Evolutionary conservation across 2,329 filamentous ascomycete genomes (phyloP), one percentile per base, ranked within the genome.

Genomic region (Dactylellina drechsleri): DNA sequence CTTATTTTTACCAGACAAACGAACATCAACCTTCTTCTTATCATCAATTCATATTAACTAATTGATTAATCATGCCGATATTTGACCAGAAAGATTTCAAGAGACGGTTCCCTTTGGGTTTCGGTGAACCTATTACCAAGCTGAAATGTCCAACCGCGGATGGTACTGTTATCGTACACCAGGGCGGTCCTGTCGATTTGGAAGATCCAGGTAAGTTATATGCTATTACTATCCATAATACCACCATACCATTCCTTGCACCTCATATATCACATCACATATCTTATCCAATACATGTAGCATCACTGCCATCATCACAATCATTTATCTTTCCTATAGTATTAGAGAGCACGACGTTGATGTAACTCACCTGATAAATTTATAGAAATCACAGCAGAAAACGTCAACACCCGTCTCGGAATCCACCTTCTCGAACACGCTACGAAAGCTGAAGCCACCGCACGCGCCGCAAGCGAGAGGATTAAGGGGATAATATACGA

Each of bases 401-500:
- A 70, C 36, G 66, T 70, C 49, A 12, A 59, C 10, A 26, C 20
- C 5, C 57, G 18, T 1, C 67, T 72, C 16, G 56, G 43, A 8
- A 57, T 73, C 6, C 10, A 10, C 0, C 60, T n/a, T 13, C 43
- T 57, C 23, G 52, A 66, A 26, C 18, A 26, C 2, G 62, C 62
- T 1, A 67, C 61, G 4, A 15, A 4, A 15, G 20, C 56, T 23
- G 62, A 74, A 40, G 50, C 58, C 2, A 8, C 18, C 7, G 1
- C 0, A n/a, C 57, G 70, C 12, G 40, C 56, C 2, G 18, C 36
- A 2, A 36, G 52, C 23, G 28, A 61, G n/a, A 28, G 7, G 3
- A 52, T 74, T 15, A 59, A 61, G 15, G 70, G 70, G 0, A 62
- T 67, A n/a, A 62, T 74, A 8, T 74, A 67, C 16, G 20, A 62